Base-by-base conservation (phyloP, 768 basidiomycete species). In the Rhizopogon vesiculosus region DNA sequence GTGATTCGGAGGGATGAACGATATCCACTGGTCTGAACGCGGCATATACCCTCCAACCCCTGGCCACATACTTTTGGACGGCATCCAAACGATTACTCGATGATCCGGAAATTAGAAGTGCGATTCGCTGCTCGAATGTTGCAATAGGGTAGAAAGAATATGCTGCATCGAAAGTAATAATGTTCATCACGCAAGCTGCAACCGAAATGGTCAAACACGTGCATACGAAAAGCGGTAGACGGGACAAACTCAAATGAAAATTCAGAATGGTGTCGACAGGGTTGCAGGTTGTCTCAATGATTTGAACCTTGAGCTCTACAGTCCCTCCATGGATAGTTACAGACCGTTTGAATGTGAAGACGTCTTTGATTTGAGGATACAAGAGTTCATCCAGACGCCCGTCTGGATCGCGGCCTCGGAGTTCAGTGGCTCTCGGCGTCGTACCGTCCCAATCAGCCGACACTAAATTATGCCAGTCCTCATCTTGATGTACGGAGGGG, bases 191-290 rank as follows among this genome's bases (percentile, higher is more conserved):
- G 45, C 68, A 69, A 2, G 76, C 76, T 76, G 45, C 19, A 52
- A 18, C 42, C 41, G 5, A 15, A 28, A 18, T 10, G 16, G 16
- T 42, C 39, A 46, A 7, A 19, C 16, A 4, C 35, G 9, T 39
- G 28, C 3, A 10, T 41, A 25, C 49, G 12, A 58, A 50, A 9
- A 48, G 22, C 28, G 48, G 19, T 39, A 29, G 16, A 28, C 12
- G 29, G 0, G 12, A 65, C 78, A 28, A 41, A 81, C 80, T 78
- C 0, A 75, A 77, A 54, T 82, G 81, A 52, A 80, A 81, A 7
- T 61, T 60, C 1, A 81, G 53, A n/a, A 82, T 74, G 3, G 64
- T 56, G n/a, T 72, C 66, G 51, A 78, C 60, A 0, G 77, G 69
- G 13, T 64, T 64, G 45, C 59, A 8, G 45, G 53, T 5, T 22